Evolutionary conservation across 2,329 filamentous ascomycete genomes (phyloP).

Genomic region (Coniochaeta hoffmannii): DNA sequence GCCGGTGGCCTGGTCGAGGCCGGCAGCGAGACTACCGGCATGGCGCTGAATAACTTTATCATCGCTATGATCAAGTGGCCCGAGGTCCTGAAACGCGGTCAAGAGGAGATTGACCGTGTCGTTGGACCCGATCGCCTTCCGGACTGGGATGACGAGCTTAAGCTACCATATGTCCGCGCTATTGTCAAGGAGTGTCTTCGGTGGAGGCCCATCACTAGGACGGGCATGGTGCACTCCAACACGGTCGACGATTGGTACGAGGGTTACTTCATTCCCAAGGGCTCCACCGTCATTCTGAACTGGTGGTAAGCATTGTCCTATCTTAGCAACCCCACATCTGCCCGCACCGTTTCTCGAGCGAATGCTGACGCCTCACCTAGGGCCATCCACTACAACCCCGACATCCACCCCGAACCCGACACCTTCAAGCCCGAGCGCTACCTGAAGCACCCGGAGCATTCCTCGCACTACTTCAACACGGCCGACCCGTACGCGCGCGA

Average conservation of each 20-base stretch:
- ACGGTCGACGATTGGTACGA: constrained; percentile 25
- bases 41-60: constrained; percentile 17
- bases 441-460: neutral
- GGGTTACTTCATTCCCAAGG: constrained; percentile 30
- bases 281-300: constrained; percentile 29
- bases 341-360: neutral
- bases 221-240: constrained; percentile 19
- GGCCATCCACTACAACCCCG: neutral
- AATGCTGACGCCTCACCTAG: neutral
- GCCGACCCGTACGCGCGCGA: neutral
- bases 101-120: constrained; percentile 29
- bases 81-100: constrained; percentile 26
- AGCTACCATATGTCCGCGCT: constrained; percentile 31
- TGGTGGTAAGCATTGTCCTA: constrained; percentile 16
- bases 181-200: constrained; percentile 33
- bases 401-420: neutral
- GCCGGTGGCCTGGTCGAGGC: neutral
- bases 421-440: neutral
- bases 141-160: constrained; percentile 24
- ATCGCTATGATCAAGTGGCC: constrained; percentile 29
- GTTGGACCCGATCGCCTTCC: constrained; percentile 27
- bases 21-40: neutral
- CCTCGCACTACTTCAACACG: neutral
- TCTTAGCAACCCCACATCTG: neutral
- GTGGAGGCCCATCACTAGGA: constrained; percentile 25